Evolutionary conservation across 1,139 yeast genomes (phyloP).

Genomic region (Kodamaea ohmeri): DNA sequence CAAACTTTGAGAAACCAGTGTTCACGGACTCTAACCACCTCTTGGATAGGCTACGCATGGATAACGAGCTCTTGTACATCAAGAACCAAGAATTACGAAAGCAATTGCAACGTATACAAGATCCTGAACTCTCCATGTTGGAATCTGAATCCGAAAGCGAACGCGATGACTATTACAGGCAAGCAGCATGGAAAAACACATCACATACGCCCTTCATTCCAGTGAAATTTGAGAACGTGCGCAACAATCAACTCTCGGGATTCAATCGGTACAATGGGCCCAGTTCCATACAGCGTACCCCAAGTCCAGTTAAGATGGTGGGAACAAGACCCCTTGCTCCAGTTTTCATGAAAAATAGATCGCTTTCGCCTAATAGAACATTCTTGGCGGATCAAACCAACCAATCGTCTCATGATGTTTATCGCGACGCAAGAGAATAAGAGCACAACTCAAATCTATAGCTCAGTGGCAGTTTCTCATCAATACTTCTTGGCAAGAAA

Average conservation of each 20-base stretch:
- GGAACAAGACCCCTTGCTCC: conserved; percentile 12
- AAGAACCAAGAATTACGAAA: conserved; percentile 15
- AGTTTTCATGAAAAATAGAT: conserved; percentile 10
- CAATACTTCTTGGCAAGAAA: no score
- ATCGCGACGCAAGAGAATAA: background rate
- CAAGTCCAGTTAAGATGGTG: conserved; percentile 13
- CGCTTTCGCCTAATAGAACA: background rate
- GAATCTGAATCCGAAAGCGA: conserved; percentile 11
- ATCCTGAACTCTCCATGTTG: conserved; percentile 9
- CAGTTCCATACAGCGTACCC: conserved; percentile 12
- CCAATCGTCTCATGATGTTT: conserved; percentile 3
- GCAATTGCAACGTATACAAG: conserved; percentile 11
- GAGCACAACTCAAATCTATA: no score
- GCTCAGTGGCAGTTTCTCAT: no score
- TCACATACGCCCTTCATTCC: conserved; percentile 7
- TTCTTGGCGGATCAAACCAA: background rate
- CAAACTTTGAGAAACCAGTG: conserved; percentile 8
- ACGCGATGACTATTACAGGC: background rate
- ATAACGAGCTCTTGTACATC: conserved; percentile 15
- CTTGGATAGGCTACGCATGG: conserved; percentile 13
- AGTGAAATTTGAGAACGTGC: conserved; percentile 9
- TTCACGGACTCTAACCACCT: conserved; percentile 16
- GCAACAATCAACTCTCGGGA: background rate
- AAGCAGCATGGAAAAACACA: conserved; percentile 8
- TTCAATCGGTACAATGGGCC: conserved; percentile 1